phyloP scores from a whole-genome alignment of 73 alveolate species.

The Symbiodinium pilosum region DNA sequence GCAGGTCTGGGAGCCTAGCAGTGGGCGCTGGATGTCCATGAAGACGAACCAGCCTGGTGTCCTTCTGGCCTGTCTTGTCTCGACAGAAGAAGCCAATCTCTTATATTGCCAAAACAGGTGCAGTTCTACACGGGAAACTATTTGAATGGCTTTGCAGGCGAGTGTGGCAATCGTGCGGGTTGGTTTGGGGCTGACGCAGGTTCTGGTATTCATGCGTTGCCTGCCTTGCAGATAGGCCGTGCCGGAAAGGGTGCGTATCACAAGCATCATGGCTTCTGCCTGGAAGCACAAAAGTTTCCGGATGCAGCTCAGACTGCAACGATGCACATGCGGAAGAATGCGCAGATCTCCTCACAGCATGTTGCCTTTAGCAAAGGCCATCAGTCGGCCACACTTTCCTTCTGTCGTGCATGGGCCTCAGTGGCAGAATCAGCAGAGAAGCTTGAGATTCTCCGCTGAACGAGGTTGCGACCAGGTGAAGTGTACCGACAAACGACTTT shows the following conservation, averaged over 20 bases:
- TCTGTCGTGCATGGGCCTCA: conserved; percentile 12
- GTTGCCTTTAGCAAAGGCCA: not conserved
- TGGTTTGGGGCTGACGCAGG: not conserved
- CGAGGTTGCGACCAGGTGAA: conserved; percentile 16
- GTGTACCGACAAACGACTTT: conserved; percentile 1
- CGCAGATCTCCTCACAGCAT: not conserved
- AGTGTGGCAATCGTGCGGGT: not conserved
- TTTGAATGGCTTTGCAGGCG: conserved; percentile 77
- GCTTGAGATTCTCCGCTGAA: not conserved
- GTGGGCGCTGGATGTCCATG: conserved; percentile 78
- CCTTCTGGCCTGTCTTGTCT: not conserved
- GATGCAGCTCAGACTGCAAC: not conserved
- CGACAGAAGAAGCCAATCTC: not conserved
- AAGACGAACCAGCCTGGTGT: conserved; percentile 60
- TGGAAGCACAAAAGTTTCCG: conserved; percentile 62
- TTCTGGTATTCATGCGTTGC: not conserved
- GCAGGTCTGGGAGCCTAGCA: conserved; percentile 6
- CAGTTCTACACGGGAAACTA: conserved; percentile 78
- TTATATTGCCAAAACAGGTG: not conserved
- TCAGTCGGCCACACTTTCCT: conserved; percentile 23
- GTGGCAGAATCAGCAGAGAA: not conserved
- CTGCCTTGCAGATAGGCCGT: conserved; percentile 20
- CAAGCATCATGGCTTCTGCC: conserved; percentile 84
- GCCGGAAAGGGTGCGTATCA: conserved; percentile 26
- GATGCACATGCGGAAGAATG: not conserved